Percentiles rank a stretch among this genome's conserved stretches.
These are phyloP conservation scores for Aspergillus hancockii DNA, from an alignment of 495 filamentous ascomycete species.

Conservation along the genomic window DNA sequence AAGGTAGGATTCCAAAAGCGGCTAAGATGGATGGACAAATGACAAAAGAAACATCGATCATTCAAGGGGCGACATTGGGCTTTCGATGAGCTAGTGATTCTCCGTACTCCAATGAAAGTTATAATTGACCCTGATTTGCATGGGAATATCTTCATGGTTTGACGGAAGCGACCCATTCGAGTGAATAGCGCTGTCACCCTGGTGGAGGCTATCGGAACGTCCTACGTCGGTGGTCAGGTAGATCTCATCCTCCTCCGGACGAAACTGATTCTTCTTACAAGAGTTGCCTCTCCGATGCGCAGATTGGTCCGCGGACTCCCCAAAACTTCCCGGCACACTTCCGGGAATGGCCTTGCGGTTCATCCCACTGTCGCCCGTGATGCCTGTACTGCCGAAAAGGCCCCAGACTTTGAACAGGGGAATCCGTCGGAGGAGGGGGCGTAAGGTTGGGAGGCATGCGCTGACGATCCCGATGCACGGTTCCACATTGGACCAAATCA, in stretches of 20 bases:
- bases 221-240: conserved; percentile 16
- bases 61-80: neutral
- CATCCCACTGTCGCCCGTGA: neutral
- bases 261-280: conserved; percentile 3
- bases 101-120: conserved; percentile 12
- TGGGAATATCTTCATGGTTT: neutral
- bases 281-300: neutral
- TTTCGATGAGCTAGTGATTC: neutral
- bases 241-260: conserved; percentile 16
- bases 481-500: conserved; percentile 26
- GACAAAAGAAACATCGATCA: neutral
- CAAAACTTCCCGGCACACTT: neutral
- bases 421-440: conserved; percentile 15
- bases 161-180: conserved; percentile 2
- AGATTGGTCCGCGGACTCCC: conserved; percentile 5
- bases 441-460: conserved; percentile 25
- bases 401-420: conserved; percentile 1
- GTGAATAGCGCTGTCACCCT: neutral
- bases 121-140: conserved; percentile 16
- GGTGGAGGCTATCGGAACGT: neutral
- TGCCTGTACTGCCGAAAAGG: neutral
- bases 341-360: neutral
- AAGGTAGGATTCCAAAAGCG: too few relatives aligned
- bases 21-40: neutral
- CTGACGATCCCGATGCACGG: conserved; percentile 25